phyloP scores from a whole-genome alignment of 805 yeast species.

The Debaryomyces maramus region DNA sequence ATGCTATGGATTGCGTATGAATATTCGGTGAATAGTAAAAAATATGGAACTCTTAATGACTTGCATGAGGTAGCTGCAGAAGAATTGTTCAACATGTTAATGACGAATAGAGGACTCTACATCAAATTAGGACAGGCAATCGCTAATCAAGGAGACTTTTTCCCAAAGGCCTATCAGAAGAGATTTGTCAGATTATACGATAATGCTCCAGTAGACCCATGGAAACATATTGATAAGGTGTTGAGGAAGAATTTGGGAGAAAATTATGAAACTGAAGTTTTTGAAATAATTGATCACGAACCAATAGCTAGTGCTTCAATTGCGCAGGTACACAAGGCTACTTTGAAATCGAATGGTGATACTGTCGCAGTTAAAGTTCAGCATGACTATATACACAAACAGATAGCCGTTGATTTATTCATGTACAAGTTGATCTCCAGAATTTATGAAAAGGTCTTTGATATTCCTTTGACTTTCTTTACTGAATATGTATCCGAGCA shows the following conservation, averaged over 20 bases:
- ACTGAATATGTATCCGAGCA: conserved; percentile 59
- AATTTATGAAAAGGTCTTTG: conserved; percentile 58
- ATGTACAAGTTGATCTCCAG: conserved; percentile 55
- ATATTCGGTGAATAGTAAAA: conserved; percentile 48
- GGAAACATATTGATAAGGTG: conserved; percentile 45
- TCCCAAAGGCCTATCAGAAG: conserved; percentile 64
- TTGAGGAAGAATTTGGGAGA: conserved; percentile 43
- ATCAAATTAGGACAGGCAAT: conserved; percentile 78
- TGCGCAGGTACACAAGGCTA: conserved; percentile 67
- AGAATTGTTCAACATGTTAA: conserved; percentile 26
- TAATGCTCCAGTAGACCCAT: conserved; percentile 60
- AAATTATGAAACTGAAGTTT: conserved; percentile 38
- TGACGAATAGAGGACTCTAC: conserved; percentile 49
- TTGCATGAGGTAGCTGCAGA: conserved; percentile 62
- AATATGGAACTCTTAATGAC: conserved; percentile 41
- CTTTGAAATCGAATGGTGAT: conserved; percentile 42
- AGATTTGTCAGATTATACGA: conserved; percentile 63
- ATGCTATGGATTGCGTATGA: conserved; percentile 56
- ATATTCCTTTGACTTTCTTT: conserved; percentile 59
- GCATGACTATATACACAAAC: conserved; percentile 60
- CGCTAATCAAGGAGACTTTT: conserved; percentile 69
- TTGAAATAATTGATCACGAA: conserved; percentile 47
- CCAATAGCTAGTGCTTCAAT: conserved; percentile 77
- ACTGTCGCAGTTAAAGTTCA: conserved; percentile 67
- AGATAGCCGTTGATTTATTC: conserved; percentile 58